These are phyloP conservation scores for Allomyces arbusculus DNA, from an alignment of 192 early-diverging fungal species.

Conservation along the genomic window DNA sequence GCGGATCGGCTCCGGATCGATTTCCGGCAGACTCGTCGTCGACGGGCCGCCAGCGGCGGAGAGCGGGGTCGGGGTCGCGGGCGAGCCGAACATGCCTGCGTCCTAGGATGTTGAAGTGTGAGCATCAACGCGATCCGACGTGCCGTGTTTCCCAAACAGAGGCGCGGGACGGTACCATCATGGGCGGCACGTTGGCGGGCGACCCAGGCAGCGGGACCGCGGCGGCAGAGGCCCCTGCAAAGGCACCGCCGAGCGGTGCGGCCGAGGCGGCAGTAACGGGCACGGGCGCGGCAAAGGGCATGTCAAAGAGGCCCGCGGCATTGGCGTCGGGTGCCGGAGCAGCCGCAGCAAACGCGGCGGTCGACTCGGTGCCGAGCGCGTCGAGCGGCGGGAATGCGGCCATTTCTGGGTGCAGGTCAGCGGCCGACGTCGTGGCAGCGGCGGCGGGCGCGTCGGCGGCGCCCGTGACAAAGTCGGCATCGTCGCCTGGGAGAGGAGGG, in stretches of 20 bases:
- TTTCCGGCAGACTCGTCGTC: too few species aligned
- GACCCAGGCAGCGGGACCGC: not conserved
- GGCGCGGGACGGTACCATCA: too few species aligned
- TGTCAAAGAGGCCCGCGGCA: not conserved
- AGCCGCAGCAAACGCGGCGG: not conserved
- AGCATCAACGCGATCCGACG: too few species aligned
- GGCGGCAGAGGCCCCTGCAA: not conserved
- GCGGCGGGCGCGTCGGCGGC: not conserved
- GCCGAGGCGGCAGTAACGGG: not conserved
- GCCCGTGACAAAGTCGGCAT: constrained; percentile 37
- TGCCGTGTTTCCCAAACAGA: too few species aligned
- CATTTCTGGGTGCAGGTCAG: not conserved
- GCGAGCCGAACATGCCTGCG: too few species aligned
- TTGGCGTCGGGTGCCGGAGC: not conserved
- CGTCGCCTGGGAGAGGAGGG: constrained; percentile 18
- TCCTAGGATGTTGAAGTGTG: too few species aligned
- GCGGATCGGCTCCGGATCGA: too few species aligned
- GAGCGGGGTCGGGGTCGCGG: too few species aligned
- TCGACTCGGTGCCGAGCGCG: not conserved
- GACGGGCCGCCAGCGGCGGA: too few species aligned
- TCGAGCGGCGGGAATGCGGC: constrained; percentile 1
- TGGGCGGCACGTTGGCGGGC: not conserved
- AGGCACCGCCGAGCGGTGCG: not conserved
- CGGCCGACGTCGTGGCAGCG: not conserved
- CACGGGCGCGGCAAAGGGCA: too few species aligned